Conservation (phyloP, 768 basidiomycete genomes). For the Leccinum rimulosum region DNA sequence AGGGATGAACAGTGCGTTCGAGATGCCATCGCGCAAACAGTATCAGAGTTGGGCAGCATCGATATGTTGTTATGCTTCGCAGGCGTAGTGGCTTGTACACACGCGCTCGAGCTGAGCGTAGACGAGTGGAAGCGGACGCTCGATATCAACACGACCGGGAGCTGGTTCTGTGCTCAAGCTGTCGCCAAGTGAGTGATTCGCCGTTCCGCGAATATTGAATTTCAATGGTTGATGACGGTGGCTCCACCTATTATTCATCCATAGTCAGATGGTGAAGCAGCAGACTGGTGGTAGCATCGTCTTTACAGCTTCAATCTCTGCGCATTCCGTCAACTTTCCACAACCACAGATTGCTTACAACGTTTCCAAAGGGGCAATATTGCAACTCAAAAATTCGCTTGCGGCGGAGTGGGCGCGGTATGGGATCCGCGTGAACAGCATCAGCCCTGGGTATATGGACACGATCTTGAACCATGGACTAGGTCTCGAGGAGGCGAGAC, state of each 20-base stretch:
- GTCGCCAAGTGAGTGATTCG: slow-evolving; percentile 31
- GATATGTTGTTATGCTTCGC: slow-evolving; percentile 43
- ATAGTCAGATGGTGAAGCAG: slow-evolving; percentile 42
- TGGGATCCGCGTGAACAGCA: slow-evolving; percentile 42
- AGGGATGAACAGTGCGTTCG: slow-evolving; percentile 22
- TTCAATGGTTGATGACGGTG: not conserved
- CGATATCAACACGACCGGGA: slow-evolving; percentile 45
- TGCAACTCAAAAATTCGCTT: slow-evolving; percentile 39
- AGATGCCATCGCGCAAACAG: slow-evolving; percentile 26
- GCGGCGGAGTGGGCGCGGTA: slow-evolving; percentile 43
- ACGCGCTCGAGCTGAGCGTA: slow-evolving; percentile 31
- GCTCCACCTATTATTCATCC: not conserved
- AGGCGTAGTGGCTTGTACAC: slow-evolving; percentile 36
- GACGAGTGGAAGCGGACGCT: slow-evolving; percentile 38
- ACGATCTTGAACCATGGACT: slow-evolving; percentile 40
- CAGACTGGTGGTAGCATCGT: slow-evolving; percentile 41
- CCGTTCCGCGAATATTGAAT: not conserved
- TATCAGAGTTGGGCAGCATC: slow-evolving; percentile 31
- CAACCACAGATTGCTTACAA: slow-evolving; percentile 42
- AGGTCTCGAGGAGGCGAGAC: slow-evolving; percentile 31
- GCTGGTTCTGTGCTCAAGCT: slow-evolving; percentile 44
- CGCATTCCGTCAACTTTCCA: slow-evolving; percentile 40
- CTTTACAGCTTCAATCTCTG: slow-evolving; percentile 44
- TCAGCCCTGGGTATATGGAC: slow-evolving; percentile 45
- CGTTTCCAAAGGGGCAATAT: slow-evolving; percentile 40